Conservation (phyloP, 768 basidiomycete genomes). For the Russula ochroleuca region DNA sequence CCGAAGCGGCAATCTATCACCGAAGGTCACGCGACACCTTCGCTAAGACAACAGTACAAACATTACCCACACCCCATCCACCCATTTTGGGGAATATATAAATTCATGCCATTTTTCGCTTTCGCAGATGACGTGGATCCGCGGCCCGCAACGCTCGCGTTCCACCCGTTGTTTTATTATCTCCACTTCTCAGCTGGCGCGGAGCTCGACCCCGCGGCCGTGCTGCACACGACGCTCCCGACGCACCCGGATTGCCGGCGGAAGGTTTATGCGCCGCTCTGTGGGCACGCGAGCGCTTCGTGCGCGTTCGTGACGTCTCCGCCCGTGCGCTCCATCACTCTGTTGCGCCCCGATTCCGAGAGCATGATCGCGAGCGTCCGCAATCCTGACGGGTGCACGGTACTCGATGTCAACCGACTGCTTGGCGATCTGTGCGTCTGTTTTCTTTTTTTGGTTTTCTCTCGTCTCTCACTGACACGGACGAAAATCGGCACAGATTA, state of each 20-base stretch:
- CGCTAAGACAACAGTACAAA: neutral
- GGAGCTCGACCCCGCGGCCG: conserved; percentile 20
- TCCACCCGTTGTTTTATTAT: conserved; percentile 28
- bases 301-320: conserved; percentile 26
- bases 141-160: conserved; percentile 19
- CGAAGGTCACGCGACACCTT: neutral
- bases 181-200: conserved; percentile 24
- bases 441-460: neutral
- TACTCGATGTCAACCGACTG: conserved; percentile 27
- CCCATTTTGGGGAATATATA: neutral
- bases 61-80: neutral
- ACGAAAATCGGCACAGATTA: conserved; percentile 4
- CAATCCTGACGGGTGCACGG: conserved; percentile 27
- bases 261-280: conserved; percentile 26
- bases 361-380: conserved; percentile 24
- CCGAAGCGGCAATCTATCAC: neutral
- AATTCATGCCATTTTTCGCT: neutral
- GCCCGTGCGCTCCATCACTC: conserved; percentile 23
- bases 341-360: conserved; percentile 20
- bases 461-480: neutral
- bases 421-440: conserved; percentile 27
- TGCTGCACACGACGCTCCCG: conserved; percentile 25
- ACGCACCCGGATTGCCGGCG: conserved; percentile 26
- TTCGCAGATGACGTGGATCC: conserved; percentile 13
- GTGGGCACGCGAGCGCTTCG: conserved; percentile 21